These are phyloP conservation scores for Tilletia indica DNA, from an alignment of 1,284 basidiomycete genomes.

Conservation along the genomic window DNA sequence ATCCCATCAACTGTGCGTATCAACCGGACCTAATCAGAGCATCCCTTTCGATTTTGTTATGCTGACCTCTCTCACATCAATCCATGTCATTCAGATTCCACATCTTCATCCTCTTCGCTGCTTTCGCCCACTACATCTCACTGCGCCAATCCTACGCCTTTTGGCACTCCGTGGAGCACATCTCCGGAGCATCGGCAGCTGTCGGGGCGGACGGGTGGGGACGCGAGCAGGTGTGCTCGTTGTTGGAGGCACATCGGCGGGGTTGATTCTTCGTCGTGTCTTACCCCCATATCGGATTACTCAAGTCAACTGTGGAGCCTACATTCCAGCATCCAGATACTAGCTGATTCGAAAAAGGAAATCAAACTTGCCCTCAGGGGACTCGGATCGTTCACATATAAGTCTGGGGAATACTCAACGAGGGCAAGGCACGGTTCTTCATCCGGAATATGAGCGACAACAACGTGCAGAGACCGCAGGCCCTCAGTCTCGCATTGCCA, in stretches of 20 bases:
- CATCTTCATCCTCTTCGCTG: conserved; percentile 73
- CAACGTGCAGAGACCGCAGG: too few species aligned
- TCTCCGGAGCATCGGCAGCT: neutral
- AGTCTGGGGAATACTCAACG: too few species aligned
- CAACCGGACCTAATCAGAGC: too few species aligned
- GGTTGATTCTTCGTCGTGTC: too few species aligned
- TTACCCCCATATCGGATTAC: neutral
- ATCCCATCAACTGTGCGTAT: conserved; percentile 39
- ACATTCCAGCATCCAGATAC: neutral
- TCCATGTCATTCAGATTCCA: conserved; percentile 65
- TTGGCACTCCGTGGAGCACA: conserved; percentile 49
- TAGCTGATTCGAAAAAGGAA: too few species aligned
- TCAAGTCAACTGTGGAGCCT: neutral
- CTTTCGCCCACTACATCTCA: conserved; percentile 68
- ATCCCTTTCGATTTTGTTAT: neutral
- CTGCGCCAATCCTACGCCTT: conserved; percentile 46
- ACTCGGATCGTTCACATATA: too few species aligned
- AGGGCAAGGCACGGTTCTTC: too few species aligned
- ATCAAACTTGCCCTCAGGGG: too few species aligned
- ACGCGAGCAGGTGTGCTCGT: neutral
- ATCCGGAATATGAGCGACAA: too few species aligned
- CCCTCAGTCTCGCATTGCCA: neutral
- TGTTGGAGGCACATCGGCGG: conserved; percentile 14
- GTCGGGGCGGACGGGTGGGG: neutral
- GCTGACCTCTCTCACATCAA: neutral